A percentile compares a stretch with the other conserved stretches of the same genome.
phyloP scores from a whole-genome alignment of 2,329 filamentous ascomycete genomes.

The Phaeosphaeriaceae sp. region DNA sequence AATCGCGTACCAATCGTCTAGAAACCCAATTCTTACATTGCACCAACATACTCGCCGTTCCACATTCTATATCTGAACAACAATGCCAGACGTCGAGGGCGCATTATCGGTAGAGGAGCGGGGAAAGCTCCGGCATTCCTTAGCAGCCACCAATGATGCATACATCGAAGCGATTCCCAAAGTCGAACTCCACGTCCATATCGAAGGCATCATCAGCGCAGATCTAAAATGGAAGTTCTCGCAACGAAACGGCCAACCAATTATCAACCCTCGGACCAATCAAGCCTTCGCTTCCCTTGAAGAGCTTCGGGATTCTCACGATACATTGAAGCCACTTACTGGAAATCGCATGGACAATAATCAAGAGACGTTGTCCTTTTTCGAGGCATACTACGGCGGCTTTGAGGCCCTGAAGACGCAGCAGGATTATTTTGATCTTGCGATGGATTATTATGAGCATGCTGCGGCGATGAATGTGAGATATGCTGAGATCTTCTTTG shows the following conservation, averaged over 20 bases:
- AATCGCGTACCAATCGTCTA: no score
- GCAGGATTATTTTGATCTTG: conserved; percentile 51
- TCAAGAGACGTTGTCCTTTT: conserved; percentile 21
- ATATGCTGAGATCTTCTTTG: conserved; percentile 54
- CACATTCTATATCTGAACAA: background rate
- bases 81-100: conserved; percentile 16
- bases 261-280: conserved; percentile 1
- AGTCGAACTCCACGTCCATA: conserved; percentile 57
- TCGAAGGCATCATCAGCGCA: conserved; percentile 56
- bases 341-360: conserved; percentile 18
- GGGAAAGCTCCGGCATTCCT: conserved; percentile 6
- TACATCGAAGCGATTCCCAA: conserved; percentile 41
- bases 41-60: background rate
- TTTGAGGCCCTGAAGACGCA: conserved; percentile 44
- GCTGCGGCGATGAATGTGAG: conserved; percentile 48
- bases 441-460: conserved; percentile 49
- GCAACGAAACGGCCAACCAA: conserved; percentile 42
- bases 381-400: conserved; percentile 31
- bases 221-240: conserved; percentile 53
- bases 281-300: conserved; percentile 4
- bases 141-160: conserved; percentile 9
- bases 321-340: conserved; percentile 12
- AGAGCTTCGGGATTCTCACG: conserved; percentile 40
- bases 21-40: background rate
- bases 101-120: conserved; percentile 10